Base-by-base conservation (phyloP, 1,284 basidiomycete species). In the Pseudozyma sp. region DNA sequence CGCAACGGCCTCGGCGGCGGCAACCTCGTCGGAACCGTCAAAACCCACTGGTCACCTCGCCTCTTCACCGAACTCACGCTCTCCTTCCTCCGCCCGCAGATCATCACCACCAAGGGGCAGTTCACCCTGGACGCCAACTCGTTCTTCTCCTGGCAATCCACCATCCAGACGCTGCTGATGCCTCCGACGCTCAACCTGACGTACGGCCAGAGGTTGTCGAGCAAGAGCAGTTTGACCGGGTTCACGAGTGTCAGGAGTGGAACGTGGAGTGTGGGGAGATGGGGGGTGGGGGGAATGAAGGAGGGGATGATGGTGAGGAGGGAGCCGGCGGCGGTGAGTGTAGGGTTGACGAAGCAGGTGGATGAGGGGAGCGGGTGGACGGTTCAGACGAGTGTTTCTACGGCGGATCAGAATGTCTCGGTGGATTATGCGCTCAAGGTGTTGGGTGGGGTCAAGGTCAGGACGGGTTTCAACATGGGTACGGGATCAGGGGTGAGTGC, bases 41-140 rank as follows among this genome's bases (percentile, higher is more conserved):
- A 88, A 61, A 89, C 91, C 75, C 90, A 90, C 66, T 88, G 88
- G 80, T 89, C 88, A 24, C 89, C 89, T 13, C 86, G 87, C 39
- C 81, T 91, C 8, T 85, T 42, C 81, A 76, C 75, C 31, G 82
- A 84, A 34, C 24, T 77, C 17, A 79, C 67, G n/a, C 82, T 85
- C 29, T 86, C 86, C 1, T 71, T 86, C 14, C 68, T 88, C 29
- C 75, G 83, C 5, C 88, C 88, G 56, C 85, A 86, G 50, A 64
- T 86, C 19, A 65, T 86, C 47, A 85, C 83, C 16, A 77, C 85
- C 39, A 85, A 86, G 44, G 82, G 85, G 7, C 85, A 86, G 17
- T 88, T 85, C 54, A 84, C 86, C 2, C 62, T 86, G 37, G 86
- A 86, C 56, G 81, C 86, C 58, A 71, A 76, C 31, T 53, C 68